These are phyloP conservation scores for Lactifluus echinatus DNA, from an alignment of 768 basidiomycete species.

Conservation along the genomic window DNA sequence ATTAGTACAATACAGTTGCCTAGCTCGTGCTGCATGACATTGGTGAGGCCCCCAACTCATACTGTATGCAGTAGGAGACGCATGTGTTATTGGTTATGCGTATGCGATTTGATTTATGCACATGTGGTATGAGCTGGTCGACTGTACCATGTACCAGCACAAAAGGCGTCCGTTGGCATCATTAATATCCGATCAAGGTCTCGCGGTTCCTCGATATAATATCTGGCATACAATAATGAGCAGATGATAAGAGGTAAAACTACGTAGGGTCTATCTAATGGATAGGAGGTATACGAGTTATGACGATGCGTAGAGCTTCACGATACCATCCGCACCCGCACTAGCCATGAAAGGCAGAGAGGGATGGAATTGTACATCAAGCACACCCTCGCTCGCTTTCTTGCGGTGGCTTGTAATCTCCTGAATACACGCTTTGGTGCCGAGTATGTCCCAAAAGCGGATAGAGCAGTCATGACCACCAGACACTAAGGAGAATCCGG, in stretches of 20 bases:
- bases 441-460: conserved; percentile 90
- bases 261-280: conserved; percentile 6
- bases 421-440: conserved; percentile 72
- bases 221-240: conserved; percentile 9
- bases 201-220: background rate
- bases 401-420: conserved; percentile 85
- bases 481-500: conserved; percentile 82
- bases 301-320: conserved; percentile 86
- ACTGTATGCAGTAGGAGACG: too few species aligned
- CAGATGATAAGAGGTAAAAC: conserved; percentile 15
- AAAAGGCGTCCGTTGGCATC: background rate
- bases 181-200: background rate
- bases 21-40: too few species aligned
- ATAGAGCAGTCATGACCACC: conserved; percentile 91
- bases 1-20: too few species aligned
- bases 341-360: conserved; percentile 83
- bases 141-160: too few species aligned
- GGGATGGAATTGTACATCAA: conserved; percentile 80
- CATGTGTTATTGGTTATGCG: too few species aligned
- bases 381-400: conserved; percentile 85
- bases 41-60: too few species aligned
- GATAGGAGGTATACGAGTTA: conserved; percentile 29
- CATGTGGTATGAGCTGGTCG: too few species aligned
- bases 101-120: too few species aligned
- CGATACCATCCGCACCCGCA: conserved; percentile 91